Conservation (phyloP, 1,284 basidiomycete genomes). For the Sphagnurus paluster region DNA sequence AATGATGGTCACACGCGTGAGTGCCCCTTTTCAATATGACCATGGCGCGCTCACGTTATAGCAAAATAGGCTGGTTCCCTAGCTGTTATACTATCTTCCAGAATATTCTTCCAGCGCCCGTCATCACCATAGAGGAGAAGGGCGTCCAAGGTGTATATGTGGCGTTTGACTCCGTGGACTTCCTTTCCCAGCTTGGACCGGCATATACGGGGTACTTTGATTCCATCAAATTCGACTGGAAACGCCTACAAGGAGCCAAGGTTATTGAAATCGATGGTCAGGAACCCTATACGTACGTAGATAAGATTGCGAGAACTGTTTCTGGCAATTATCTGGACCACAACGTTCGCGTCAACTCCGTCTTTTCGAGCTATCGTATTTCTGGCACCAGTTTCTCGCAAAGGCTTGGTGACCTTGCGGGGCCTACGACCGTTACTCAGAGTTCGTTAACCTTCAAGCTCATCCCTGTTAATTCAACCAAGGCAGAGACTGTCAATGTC, state of each 20-base stretch:
- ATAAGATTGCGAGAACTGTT: slow-evolving; percentile 54
- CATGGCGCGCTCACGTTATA: not conserved
- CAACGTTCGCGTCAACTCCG: slow-evolving; percentile 63
- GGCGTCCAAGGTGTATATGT: slow-evolving; percentile 57
- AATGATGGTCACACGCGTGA: slow-evolving; percentile 68
- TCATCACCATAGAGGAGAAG: slow-evolving; percentile 53
- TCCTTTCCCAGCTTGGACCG: slow-evolving; percentile 45
- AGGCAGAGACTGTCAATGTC: slow-evolving; percentile 48
- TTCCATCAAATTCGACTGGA: slow-evolving; percentile 54
- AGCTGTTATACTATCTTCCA: slow-evolving; percentile 58
- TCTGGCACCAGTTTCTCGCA: slow-evolving; percentile 47
- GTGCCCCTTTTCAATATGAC: slow-evolving; percentile 16
- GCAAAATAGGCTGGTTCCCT: slow-evolving; percentile 52
- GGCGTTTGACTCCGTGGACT: slow-evolving; percentile 54
- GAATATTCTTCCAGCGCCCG: slow-evolving; percentile 58
- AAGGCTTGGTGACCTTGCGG: slow-evolving; percentile 60
- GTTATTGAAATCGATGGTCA: slow-evolving; percentile 56
- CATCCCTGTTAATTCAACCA: slow-evolving; percentile 46
- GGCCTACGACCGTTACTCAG: slow-evolving; percentile 48
- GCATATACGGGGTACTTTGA: slow-evolving; percentile 51
- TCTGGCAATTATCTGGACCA: slow-evolving; percentile 66
- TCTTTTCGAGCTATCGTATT: slow-evolving; percentile 61
- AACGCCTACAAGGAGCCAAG: slow-evolving; percentile 58
- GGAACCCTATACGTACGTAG: slow-evolving; percentile 56
- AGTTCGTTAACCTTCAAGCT: slow-evolving; percentile 47